Evolutionary conservation across 164 flowering plant genomes (phyloP).

Genomic region (Cinnamomum micranthum): DNA sequence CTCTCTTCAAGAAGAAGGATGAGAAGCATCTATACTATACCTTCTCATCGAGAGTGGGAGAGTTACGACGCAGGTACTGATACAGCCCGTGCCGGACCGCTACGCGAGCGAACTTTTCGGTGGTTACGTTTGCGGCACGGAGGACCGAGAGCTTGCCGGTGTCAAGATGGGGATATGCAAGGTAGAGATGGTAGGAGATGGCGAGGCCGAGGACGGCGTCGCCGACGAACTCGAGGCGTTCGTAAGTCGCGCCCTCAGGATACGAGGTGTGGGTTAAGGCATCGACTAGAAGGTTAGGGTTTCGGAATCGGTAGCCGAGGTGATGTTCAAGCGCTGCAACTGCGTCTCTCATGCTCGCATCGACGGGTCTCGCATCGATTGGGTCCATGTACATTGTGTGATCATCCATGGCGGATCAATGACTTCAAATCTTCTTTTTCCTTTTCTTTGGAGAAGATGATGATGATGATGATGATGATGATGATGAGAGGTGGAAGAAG

Average conservation of each 20-base stretch:
- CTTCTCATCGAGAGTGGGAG: conserved; percentile 42
- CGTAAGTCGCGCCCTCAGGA: conserved; percentile 7
- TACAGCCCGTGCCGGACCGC: conserved; percentile 36
- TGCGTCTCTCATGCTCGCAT: background rate
- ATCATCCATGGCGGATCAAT: too few species aligned
- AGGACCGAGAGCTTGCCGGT: conserved; percentile 24
- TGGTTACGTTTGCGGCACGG: conserved; percentile 26
- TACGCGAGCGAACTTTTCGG: conserved; percentile 29
- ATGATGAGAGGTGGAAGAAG: too few species aligned
- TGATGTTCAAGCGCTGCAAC: conserved; percentile 15
- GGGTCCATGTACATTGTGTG: too few species aligned
- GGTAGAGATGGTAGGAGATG: conserved; percentile 18
- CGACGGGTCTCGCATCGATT: background rate
- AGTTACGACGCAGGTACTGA: conserved; percentile 44
- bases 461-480: too few species aligned
- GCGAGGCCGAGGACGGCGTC: conserved; percentile 21
- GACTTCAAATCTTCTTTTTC: too few species aligned
- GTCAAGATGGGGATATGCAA: conserved; percentile 19
- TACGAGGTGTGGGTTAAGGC: conserved; percentile 27
- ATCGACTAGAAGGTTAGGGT: conserved; percentile 9
- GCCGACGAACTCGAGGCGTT: conserved; percentile 28
- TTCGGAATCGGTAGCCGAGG: conserved; percentile 12
- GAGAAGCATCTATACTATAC: conserved; percentile 15
- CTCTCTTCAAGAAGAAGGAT: too few species aligned
- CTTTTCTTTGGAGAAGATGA: too few species aligned